Evolutionary conservation across 371 early-diverging fungal species (phyloP), one percentile per base, ranked within the genome.

Genomic region (Mucor plumbeus): DNA sequence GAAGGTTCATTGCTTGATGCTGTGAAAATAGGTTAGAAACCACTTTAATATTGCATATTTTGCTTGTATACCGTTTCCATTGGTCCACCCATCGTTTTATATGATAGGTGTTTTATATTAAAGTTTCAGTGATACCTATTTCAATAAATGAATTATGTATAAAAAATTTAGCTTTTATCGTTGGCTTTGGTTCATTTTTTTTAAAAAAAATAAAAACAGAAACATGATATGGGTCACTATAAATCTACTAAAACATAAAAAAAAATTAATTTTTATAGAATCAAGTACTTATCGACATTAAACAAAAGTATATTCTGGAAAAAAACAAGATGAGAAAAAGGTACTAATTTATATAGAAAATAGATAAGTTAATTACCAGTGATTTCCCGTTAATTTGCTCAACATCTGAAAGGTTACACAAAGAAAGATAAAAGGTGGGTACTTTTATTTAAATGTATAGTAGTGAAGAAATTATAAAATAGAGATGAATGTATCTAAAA

Each of bases 1-100:
- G 81, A 83, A 36, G 87, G 80, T 5, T 87, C 86, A 35, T 70
- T 94, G 26, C 82, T 88, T 7, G 93, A 94, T 68, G 75, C 92
- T 64, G 82, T 93, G 38, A 81, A 81, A 63, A 75, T 84, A 4
- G 69, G 68, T 38, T 83, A 69, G 64, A 5, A 5, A 17, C 9
- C 19, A 8, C 17, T 1, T 9, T 9, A 14, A 26, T 26, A 26
- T 3, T 26, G 26, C 26, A 26, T 26, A 26, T 26, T 26, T 26
- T 26, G 26, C 3, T 26, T 43, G n/a, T 43, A 43, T 43, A 14
- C 19, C 8, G 10, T 47, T 19, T 47, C 17, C 17, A 44, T 17
- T n/a, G 26, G 26, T 26, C 3, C 26, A 26, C 26, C 26, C 26
- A 26, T 26, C 26, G 3, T 26, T 26, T 26, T 26, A 26, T 26